These are phyloP conservation scores for Kodamaea nitidulidarum DNA, from an alignment of 805 yeast genomes.

Conservation along the genomic window DNA sequence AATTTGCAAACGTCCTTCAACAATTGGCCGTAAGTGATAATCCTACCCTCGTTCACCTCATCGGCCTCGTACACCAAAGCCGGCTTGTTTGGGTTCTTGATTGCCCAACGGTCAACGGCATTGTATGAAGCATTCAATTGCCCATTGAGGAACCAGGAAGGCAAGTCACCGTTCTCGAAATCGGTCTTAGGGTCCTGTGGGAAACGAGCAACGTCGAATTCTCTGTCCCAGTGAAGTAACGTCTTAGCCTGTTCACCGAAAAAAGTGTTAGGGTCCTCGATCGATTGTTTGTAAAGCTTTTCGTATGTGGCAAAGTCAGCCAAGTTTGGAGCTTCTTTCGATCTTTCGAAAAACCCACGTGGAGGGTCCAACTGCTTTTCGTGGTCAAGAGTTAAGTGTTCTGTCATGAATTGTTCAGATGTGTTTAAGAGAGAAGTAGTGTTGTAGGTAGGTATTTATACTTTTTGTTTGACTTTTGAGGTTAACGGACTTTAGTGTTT, in stretches of 20 bases:
- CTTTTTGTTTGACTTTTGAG: neutral
- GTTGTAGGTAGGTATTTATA: neutral
- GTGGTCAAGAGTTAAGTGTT: constrained; percentile 33
- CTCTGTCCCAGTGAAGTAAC: constrained; percentile 49
- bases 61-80: constrained; percentile 94
- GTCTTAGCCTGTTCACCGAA: constrained; percentile 52
- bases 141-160: constrained; percentile 90
- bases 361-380: constrained; percentile 33
- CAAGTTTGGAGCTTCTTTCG: constrained; percentile 44
- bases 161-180: constrained; percentile 56
- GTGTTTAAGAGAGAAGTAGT: neutral
- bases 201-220: constrained; percentile 45
- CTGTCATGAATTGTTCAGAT: constrained; percentile 3
- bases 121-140: constrained; percentile 89
- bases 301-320: constrained; percentile 48
- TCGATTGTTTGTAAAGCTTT: constrained; percentile 50
- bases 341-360: constrained; percentile 38
- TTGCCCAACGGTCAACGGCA: constrained; percentile 94
- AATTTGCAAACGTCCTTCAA: constrained; percentile 79
- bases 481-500: neutral
- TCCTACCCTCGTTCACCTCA: constrained; percentile 69
- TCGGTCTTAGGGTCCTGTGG: constrained; percentile 47
- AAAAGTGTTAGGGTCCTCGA: constrained; percentile 50
- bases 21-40: constrained; percentile 81
- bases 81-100: constrained; percentile 75